phyloP scores from a whole-genome alignment of 805 yeast species.

The Jamesozyma jinghongensis region DNA sequence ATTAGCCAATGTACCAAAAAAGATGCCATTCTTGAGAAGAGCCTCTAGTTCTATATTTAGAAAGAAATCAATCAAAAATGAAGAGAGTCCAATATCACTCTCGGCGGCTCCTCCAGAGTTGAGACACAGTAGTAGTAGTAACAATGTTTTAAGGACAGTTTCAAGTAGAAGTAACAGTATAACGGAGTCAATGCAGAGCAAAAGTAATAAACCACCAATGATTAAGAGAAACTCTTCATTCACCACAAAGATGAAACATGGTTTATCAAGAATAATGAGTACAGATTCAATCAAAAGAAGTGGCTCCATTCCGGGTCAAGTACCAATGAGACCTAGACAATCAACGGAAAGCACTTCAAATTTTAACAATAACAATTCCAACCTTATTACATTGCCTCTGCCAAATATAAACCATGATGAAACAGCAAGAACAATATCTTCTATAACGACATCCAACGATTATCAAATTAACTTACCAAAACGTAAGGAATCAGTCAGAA shows the following conservation, averaged over 20 bases:
- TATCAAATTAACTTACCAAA: too few relatives aligned
- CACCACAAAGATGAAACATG: slow-evolving; percentile 2
- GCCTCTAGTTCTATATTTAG: slow-evolving; percentile 27
- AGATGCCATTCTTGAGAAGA: slow-evolving; percentile 23
- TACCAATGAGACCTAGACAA: too few relatives aligned
- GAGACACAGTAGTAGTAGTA: neutral
- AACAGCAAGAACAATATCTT: neutral
- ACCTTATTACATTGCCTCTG: neutral
- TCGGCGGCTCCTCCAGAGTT: neutral
- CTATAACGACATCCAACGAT: neutral
- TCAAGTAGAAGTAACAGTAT: neutral
- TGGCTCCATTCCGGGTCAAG: neutral
- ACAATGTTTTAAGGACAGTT: neutral
- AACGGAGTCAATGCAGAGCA: neutral
- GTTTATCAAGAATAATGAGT: slow-evolving; percentile 6
- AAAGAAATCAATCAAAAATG: slow-evolving; percentile 18
- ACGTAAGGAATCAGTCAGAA: neutral
- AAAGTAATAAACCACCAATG: neutral
- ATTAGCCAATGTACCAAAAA: slow-evolving; percentile 6
- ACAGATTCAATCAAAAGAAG: neutral
- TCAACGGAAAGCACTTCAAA: neutral
- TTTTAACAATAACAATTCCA: neutral
- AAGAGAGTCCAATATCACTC: neutral
- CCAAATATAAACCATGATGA: neutral
- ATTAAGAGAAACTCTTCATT: slow-evolving; percentile 3